These are phyloP conservation scores for Wallacemonas sp. DNA, from an alignment of 208 protist genomes.

Conservation along the genomic window DNA sequence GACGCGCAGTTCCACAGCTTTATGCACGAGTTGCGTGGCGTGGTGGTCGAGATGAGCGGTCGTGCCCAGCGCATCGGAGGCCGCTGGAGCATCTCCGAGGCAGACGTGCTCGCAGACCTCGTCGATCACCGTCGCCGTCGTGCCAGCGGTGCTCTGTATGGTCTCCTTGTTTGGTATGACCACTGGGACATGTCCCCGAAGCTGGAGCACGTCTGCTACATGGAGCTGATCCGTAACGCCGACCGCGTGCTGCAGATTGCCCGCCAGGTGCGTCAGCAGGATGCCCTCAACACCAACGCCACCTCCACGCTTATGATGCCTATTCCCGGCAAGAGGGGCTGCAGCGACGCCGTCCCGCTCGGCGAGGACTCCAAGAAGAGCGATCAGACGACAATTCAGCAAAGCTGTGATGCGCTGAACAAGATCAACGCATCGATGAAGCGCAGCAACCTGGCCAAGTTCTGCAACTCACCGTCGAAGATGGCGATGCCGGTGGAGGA, in stretches of 20 bases:
- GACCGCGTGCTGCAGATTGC: slow-evolving; percentile 76
- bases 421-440: slow-evolving; percentile 27
- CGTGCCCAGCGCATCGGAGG: slow-evolving; percentile 52
- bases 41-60: slow-evolving; percentile 58
- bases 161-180: slow-evolving; percentile 84
- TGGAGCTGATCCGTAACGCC: slow-evolving; percentile 81
- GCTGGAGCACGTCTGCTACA: slow-evolving; percentile 71
- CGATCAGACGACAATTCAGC: slow-evolving; percentile 31
- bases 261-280: slow-evolving; percentile 62
- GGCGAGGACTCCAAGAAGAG: slow-evolving; percentile 22
- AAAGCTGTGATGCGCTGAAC: slow-evolving; percentile 53
- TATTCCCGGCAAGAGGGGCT: slow-evolving; percentile 38
- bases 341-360: slow-evolving; percentile 29
- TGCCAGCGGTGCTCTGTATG: slow-evolving; percentile 51
- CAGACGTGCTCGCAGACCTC: slow-evolving; percentile 58
- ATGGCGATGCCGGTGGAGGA: not conserved
- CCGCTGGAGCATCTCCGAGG: slow-evolving; percentile 59
- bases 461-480: slow-evolving; percentile 19
- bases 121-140: slow-evolving; percentile 65
- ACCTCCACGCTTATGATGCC: slow-evolving; percentile 55
- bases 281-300: slow-evolving; percentile 64
- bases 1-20: slow-evolving; percentile 69
- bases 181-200: slow-evolving; percentile 77
- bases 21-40: slow-evolving; percentile 67
- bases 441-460: slow-evolving; percentile 47